Percentiles rank a stretch among this genome's conserved stretches.
Evolutionary conservation across 345 rosid species (phyloP).

Genomic region (Sisymbrium altissimum): DNA sequence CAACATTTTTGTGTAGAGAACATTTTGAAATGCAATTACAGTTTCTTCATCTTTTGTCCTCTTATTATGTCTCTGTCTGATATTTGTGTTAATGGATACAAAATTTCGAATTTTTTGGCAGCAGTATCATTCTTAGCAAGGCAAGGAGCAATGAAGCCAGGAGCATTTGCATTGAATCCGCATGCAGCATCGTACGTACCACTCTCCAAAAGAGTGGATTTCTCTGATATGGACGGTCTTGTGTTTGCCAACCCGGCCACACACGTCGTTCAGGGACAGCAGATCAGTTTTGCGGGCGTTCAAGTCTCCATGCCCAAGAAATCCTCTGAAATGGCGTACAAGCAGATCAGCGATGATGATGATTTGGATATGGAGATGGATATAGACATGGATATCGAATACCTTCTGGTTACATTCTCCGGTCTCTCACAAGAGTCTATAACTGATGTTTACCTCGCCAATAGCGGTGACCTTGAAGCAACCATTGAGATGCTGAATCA

Average conservation of each 20-base stretch:
- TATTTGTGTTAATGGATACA: background rate
- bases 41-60: too few species aligned
- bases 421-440: conserved; percentile 78
- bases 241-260: conserved; percentile 29
- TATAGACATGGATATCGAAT: conserved; percentile 68
- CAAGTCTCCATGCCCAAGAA: conserved; percentile 32
- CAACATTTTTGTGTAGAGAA: too few species aligned
- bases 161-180: conserved; percentile 73
- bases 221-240: conserved; percentile 28
- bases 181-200: conserved; percentile 79
- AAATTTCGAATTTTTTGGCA: background rate
- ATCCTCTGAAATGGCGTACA: conserved; percentile 34
- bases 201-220: conserved; percentile 53
- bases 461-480: conserved; percentile 65
- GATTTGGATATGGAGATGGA: conserved; percentile 56
- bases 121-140: conserved; percentile 4
- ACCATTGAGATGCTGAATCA: conserved; percentile 78
- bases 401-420: conserved; percentile 62
- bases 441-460: conserved; percentile 70
- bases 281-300: conserved; percentile 20
- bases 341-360: conserved; percentile 57
- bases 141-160: conserved; percentile 52
- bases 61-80: too few species aligned
- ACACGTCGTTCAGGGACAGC: conserved; percentile 6
- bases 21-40: too few species aligned